A percentile compares a stretch with the other conserved stretches of the same genome.
Conservation (phyloP, 2,329 filamentous ascomycete species). For the Pseudogymnoascus sp. region DNA sequence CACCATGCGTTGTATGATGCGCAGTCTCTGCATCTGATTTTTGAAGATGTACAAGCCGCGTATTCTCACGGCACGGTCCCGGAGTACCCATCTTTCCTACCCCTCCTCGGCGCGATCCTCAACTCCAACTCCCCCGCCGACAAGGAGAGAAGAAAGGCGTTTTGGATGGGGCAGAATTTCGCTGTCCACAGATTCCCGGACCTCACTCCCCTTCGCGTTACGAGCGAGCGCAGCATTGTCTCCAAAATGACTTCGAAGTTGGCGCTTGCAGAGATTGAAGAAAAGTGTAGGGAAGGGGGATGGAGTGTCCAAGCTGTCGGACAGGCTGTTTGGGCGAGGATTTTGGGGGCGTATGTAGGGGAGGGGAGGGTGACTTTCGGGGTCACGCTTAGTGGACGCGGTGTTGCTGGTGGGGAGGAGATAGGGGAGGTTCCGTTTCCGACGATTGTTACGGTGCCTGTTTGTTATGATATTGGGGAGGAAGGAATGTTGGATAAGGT, state of each 20-base stretch:
- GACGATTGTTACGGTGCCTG: conserved; percentile 72
- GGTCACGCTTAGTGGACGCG: conserved; percentile 68
- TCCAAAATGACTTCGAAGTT: conserved; percentile 25
- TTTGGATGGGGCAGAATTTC: conserved; percentile 52
- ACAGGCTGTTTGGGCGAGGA: conserved; percentile 67
- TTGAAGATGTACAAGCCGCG: conserved; percentile 46
- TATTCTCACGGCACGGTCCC: conserved; percentile 27
- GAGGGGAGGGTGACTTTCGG: conserved; percentile 70
- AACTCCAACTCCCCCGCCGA: conserved; percentile 25
- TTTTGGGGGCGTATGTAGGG: conserved; percentile 69
- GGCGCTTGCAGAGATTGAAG: conserved; percentile 43
- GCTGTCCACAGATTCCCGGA: conserved; percentile 65
- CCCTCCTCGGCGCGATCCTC: conserved; percentile 37
- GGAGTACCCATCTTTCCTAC: conserved; percentile 30
- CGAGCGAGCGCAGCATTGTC: no score
- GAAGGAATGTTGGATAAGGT: conserved; percentile 49
- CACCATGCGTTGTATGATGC: conserved; percentile 87
- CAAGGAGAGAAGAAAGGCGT: conserved; percentile 34
- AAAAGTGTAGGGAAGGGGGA: conserved; percentile 45
- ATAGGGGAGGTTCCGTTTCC: conserved; percentile 60
- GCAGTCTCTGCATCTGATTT: conserved; percentile 55
- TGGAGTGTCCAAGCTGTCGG: conserved; percentile 68
- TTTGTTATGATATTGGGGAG: conserved; percentile 47
- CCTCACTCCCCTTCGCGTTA: no score
- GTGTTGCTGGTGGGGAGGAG: conserved; percentile 46